Base-by-base conservation (phyloP, 768 basidiomycete genomes). In the Boletus speciosus region DNA sequence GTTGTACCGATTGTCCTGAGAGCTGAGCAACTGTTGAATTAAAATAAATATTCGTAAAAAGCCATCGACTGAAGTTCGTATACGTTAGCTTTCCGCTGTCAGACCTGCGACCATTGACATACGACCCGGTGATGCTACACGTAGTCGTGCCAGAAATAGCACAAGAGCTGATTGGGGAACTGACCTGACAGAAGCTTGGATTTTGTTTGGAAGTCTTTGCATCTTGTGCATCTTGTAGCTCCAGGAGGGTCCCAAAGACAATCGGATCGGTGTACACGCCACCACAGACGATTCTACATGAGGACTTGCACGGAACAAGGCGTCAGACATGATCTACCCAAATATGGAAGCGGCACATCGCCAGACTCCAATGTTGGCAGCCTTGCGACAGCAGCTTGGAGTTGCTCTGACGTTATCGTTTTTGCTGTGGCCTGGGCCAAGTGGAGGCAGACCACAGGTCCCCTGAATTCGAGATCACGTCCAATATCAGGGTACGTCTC, bases 1-100 rank as follows among this genome's bases (percentile, higher is more conserved):
- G 56, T 71, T n/a, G 29, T 71, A 5, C 62, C 68, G 1, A 42
- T 68, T 2, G 41, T 68, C 27, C 6, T 71, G 39, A 66, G 37
- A 51, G 59, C 58, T 4, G 58, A 63, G 16, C 56, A 42, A 46
- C 16, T n/a, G 14, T 32, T 8, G 7, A 12, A 29, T 16, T 45
- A 38, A 14, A 9, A 21, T 25, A 12, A 0, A 12, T 15, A 39
- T 39, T 10, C 19, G 6, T 47, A 51, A 56, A 36, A 44, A 19
- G 21, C 6, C 12, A 39, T 32, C 9, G 8, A 25, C 16, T 36
- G 44, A 35, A 53, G 46, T 38, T 8, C 11, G 32, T 51, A 56
- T 81, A 80, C 10, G 75, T 68, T 21, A 83, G 81, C 48, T 80
- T 78, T n/a, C 79, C 78, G 15, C 74, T 69, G 8, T 75, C 75